These are phyloP conservation scores for Fusarium decemcellulare DNA, from an alignment of 2,329 filamentous ascomycete species.

Conservation along the genomic window DNA sequence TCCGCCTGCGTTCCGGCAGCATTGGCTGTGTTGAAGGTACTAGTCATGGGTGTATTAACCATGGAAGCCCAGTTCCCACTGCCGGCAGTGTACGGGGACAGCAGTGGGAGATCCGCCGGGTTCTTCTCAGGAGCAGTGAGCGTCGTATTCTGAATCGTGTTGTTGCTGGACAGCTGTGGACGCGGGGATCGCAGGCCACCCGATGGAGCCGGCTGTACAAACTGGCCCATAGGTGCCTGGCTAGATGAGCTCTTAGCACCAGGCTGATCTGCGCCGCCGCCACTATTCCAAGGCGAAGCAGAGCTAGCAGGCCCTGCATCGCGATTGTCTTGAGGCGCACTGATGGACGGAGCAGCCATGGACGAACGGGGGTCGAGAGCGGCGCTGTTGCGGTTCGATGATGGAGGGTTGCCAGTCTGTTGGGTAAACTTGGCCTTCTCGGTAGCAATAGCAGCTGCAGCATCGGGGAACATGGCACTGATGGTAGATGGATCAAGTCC, in stretches of 20 bases:
- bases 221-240: conserved; percentile 93
- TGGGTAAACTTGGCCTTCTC: conserved; percentile 98
- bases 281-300: conserved; percentile 83
- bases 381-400: conserved; percentile 93
- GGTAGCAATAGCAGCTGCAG: conserved; percentile 96
- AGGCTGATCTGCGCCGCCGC: conserved; percentile 62
- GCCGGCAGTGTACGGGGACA: conserved; percentile 85
- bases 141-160: conserved; percentile 86
- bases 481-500: conserved; percentile 94
- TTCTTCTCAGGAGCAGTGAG: conserved; percentile 79
- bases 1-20: conserved; percentile 82
- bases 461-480: conserved; percentile 99
- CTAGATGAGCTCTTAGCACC: conserved; percentile 82
- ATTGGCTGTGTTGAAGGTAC: conserved; percentile 78
- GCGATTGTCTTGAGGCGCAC: conserved; percentile 62
- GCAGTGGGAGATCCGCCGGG: conserved; percentile 79
- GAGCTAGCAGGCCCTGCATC: conserved; percentile 44
- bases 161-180: conserved; percentile 75
- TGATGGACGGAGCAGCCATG: conserved; percentile 81
- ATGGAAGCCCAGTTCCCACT: conserved; percentile 98
- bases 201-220: conserved; percentile 84
- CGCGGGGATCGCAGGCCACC: conserved; percentile 85
- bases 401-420: conserved; percentile 89
- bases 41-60: conserved; percentile 96
- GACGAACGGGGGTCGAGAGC: conserved; percentile 83